These are phyloP conservation scores for Alternaria rosae DNA, from an alignment of 2,329 filamentous ascomycete genomes.

Conservation along the genomic window DNA sequence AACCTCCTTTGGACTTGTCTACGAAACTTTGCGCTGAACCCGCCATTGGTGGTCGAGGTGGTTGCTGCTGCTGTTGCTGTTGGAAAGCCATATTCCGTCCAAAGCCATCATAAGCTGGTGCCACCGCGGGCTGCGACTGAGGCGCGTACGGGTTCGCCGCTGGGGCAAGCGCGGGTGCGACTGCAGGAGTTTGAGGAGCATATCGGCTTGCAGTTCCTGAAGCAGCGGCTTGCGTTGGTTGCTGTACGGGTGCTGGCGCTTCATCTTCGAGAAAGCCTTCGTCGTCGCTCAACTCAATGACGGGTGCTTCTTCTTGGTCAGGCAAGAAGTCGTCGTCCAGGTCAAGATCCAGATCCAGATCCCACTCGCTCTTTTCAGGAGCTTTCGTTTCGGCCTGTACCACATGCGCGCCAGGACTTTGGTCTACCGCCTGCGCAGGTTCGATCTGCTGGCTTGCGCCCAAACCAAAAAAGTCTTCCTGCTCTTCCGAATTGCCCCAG, in stretches of 20 bases:
- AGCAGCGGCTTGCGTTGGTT: slow-evolving; percentile 22
- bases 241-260: slow-evolving; percentile 43
- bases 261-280: slow-evolving; percentile 84
- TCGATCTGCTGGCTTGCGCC: slow-evolving; percentile 23
- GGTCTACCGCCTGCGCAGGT: slow-evolving; percentile 24
- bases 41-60: slow-evolving; percentile 60
- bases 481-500: slow-evolving; percentile 45
- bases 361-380: slow-evolving; percentile 73
- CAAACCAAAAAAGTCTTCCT: slow-evolving; percentile 42
- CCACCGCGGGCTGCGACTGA: slow-evolving; percentile 53
- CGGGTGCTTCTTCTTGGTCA: slow-evolving; percentile 58
- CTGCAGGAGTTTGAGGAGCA: slow-evolving; percentile 42
- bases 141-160: slow-evolving; percentile 58
- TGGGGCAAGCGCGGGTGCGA: slow-evolving; percentile 28
- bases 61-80: slow-evolving; percentile 43
- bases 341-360: slow-evolving; percentile 86
- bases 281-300: slow-evolving; percentile 81
- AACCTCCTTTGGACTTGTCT: slow-evolving; percentile 89
- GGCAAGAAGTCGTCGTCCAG: slow-evolving; percentile 77
- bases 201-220: slow-evolving; percentile 41
- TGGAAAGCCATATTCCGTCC: slow-evolving; percentile 36
- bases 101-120: slow-evolving; percentile 43
- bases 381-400: slow-evolving; percentile 21
- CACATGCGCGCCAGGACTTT: slow-evolving; percentile 31
- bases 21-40: slow-evolving; percentile 76